Base-by-base conservation (phyloP, 192 early-diverging fungal species). In the Backusella parvicylindrica region DNA sequence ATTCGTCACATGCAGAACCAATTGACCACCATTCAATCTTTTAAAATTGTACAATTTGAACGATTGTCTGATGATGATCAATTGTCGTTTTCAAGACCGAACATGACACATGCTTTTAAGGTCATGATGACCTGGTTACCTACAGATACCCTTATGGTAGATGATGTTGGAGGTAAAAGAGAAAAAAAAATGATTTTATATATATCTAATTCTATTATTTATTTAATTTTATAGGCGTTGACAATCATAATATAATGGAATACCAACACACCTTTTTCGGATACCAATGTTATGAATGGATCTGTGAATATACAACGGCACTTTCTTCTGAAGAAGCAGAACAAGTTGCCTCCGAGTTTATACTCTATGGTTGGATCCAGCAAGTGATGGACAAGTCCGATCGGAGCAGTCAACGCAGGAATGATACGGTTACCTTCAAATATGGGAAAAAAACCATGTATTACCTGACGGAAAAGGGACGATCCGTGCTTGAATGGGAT, bases 291-390 rank as follows among this genome's bases (percentile, higher is more conserved):
- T 76, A 77, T 18, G 86, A 87, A 15, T 89, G 86, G 86, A 73
- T 89, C 4, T 67, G 78, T 70, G 84, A 89, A 30, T 85, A 86
- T 43, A 84, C 85, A 0, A 84, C 85, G 0, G 83, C 86, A 3
- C 81, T 89, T n/a, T 77, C 80, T 49, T 71, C 73, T 23, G 81
- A 85, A 70, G 88, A 89, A 47, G 85, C 88, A 0, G 77, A 83
- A 23, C 72, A 77, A 18, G 75, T 88, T n/a, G 81, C 80, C 5
- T 76, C 77, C 9, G 86, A 87, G 68, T 82, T 89, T 74, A 65
- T 89, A 16, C 69, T 78, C 0, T 82, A 75, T 50, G 82, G 79
- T 12, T 84, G 86, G 64, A 85, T 89, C 49, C 81, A 83, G 16
- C 73, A 70, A 36, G 65, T 79, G 1, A 31, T 69, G 2, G 81